Evolutionary conservation across 202 grass and related monocot species (phyloP), one percentile per base, ranked within the genome.

Genomic region (Setaria italica): DNA sequence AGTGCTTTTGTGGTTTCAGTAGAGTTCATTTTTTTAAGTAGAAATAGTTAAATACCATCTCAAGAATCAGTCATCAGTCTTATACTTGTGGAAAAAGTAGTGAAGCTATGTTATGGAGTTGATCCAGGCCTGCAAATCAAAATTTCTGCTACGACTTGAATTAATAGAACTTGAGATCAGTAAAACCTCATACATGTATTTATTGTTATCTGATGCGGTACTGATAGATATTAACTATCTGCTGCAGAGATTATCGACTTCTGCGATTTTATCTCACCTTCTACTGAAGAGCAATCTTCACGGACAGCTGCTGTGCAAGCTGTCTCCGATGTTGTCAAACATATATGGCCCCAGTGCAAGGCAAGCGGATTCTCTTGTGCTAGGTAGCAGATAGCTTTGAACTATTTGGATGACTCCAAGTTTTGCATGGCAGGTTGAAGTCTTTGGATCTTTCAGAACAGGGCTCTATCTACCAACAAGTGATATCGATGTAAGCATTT

Each of bases 371-470:
- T 77, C 83, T 54, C 59, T 57, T 49, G 25, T 63, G 60, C 60
- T 63, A 13, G 60, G 43, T n/a, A 81, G 62, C 48, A 43, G 54
- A 16, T 82, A 79, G 76, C 47, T 84, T 25, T 62, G 47, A 57
- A 34, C 47, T 30, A 79, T 79, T 89, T 86, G 48, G 12, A 25
- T 85, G 68, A 77, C 81, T 82, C 32, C 70, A 25, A 63, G 49
- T 83, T 75, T 80, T 90, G 21, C 33, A 3, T 83, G 64, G 48
- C 87, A 99, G 97, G 94, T 97, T 80, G 92, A 99, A 88, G 70
- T 99, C 55, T 99, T 97, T 85, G 97, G 97, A 91, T 99, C 94
- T 80, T 97, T 99, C 70, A 99, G 92, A 68, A 99, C 94, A 72
- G 94, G 97, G 67, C 89, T 99, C 3, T 99, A 97, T 86, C 80